Evolutionary conservation across 2,329 filamentous ascomycete species (phyloP).

Genomic region (Trichoderma cornu-damae): DNA sequence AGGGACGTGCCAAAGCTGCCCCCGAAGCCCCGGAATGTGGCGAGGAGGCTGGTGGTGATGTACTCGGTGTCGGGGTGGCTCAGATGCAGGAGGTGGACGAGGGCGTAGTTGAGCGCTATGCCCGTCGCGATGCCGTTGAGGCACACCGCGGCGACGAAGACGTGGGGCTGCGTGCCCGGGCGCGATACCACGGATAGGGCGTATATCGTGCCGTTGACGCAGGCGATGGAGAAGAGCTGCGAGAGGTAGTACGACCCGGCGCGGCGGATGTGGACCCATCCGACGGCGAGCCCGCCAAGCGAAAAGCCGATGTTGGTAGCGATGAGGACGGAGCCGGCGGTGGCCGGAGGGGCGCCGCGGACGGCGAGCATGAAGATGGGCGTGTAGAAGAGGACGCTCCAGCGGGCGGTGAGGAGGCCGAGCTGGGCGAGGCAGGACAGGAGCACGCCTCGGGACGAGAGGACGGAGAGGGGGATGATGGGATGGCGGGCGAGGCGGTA

Average conservation of each 20-base stretch:
- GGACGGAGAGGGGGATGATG: constrained; percentile 66
- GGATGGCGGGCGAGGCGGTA: constrained; percentile 59
- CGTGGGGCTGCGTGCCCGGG: constrained; percentile 32
- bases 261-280: constrained; percentile 69
- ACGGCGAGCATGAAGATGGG: constrained; percentile 77
- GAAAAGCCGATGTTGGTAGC: constrained; percentile 80
- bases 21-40: constrained; percentile 76
- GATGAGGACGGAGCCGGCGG: constrained; percentile 69
- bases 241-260: constrained; percentile 67
- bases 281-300: constrained; percentile 65
- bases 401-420: constrained; percentile 74
- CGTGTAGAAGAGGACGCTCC: constrained; percentile 74
- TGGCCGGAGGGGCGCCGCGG: constrained; percentile 61
- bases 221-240: constrained; percentile 52
- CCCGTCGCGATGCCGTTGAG: constrained; percentile 69
- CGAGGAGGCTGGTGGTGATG: constrained; percentile 68
- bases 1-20: constrained; percentile 76
- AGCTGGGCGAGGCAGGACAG: constrained; percentile 70
- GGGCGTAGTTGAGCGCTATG: constrained; percentile 70
- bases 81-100: constrained; percentile 73
- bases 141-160: constrained; percentile 59
- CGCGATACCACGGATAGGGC: constrained; percentile 48
- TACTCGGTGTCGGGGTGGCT: constrained; percentile 63
- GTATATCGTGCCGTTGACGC: constrained; percentile 59
- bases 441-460: constrained; percentile 64